Evolutionary conservation across 1,284 basidiomycete species (phyloP), one percentile per base, ranked within the genome.

Genomic region (Puccinia horiana): DNA sequence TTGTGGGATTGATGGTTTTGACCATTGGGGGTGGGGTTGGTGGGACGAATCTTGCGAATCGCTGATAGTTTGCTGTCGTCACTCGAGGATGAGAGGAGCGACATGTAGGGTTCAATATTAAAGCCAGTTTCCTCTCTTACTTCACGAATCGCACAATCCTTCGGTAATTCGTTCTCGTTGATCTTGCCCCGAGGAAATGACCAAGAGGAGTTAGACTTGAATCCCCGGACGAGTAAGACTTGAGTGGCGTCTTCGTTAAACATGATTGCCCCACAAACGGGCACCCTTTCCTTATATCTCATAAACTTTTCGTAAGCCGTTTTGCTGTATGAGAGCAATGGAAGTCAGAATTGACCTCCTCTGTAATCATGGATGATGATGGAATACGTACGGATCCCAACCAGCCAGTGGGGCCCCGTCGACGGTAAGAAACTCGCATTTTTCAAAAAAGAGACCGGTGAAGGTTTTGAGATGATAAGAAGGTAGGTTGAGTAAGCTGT

Each of bases 161-260:
- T 89, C 84, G 92, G 90, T 61, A 92, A 91, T 88, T 98, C 95
- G 83, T 93, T 91, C 87, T 96, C 92, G 85, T 99, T 99, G 87
- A 99, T 99, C 89, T 99, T 99, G 76, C 97, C 97, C 87, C 97
- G 95, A 0, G 97, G 97, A 87, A 99, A 99, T 40, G 94, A 94
- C 97, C 97, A 99, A 5, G 95, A 94, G 6, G 96, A 93, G 35
- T 92, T 94, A 32, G 94, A 92, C 88, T 98, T 98, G 94, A 94
- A 99, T 5, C 97, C 97, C 87, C 98, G 96, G 75, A 99, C 95
- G 83, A 98, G 90, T 23, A 98, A 89, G 86, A 93, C 94, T 94
- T 96, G 86, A 42, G 29, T 73, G 44, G 47, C 65, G 56, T 83
- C 72, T 52, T 74, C 16, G 85, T 96, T 95, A 84, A 99, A 89